A percentile compares a stretch with the other conserved stretches of the same genome.
Conservation (phyloP, 352 stramenopile species). For the Elongisporangium anandrum region DNA sequence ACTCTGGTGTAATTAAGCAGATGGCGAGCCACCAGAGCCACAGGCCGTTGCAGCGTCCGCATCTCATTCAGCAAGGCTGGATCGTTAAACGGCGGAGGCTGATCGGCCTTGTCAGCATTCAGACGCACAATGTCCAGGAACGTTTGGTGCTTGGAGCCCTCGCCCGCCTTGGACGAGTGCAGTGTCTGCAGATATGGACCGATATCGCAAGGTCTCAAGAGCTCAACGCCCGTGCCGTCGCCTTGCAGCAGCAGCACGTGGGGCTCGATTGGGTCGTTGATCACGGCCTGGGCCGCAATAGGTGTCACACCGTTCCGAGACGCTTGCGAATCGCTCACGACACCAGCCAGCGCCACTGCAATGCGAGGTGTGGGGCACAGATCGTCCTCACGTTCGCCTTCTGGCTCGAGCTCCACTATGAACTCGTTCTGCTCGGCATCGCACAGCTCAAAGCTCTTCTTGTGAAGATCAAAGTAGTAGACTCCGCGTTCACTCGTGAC, state of each 20-base stretch:
- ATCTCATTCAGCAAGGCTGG: conserved; percentile 29
- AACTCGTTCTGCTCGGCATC: conserved; percentile 77
- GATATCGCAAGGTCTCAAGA: conserved; percentile 49
- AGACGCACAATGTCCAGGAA: conserved; percentile 8
- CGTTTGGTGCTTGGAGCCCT: conserved; percentile 3
- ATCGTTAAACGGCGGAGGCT: conserved; percentile 32
- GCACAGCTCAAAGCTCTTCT: conserved; percentile 46
- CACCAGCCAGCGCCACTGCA: conserved; percentile 50
- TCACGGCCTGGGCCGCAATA: conserved; percentile 53
- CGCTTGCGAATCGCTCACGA: conserved; percentile 45
- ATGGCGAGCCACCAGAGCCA: conserved; percentile 42
- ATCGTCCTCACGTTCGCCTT: background rate
- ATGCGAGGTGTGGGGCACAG: conserved; percentile 12
- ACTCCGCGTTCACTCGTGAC: conserved; percentile 53
- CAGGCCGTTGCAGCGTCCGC: conserved; percentile 21
- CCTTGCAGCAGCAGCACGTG: conserved; percentile 70
- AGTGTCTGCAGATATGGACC: conserved; percentile 21
- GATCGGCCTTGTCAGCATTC: background rate
- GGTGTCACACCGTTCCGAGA: conserved; percentile 41
- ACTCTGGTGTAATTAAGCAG: conserved; percentile 25
- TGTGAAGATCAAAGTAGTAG: conserved; percentile 71
- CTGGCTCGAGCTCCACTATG: conserved; percentile 28
- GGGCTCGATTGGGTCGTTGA: conserved; percentile 75
- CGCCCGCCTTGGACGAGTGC: conserved; percentile 1
- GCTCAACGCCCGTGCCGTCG: conserved; percentile 58